These are phyloP conservation scores for Globisporangium yorkense DNA, from an alignment of 352 stramenopile genomes.

Conservation along the genomic window DNA sequence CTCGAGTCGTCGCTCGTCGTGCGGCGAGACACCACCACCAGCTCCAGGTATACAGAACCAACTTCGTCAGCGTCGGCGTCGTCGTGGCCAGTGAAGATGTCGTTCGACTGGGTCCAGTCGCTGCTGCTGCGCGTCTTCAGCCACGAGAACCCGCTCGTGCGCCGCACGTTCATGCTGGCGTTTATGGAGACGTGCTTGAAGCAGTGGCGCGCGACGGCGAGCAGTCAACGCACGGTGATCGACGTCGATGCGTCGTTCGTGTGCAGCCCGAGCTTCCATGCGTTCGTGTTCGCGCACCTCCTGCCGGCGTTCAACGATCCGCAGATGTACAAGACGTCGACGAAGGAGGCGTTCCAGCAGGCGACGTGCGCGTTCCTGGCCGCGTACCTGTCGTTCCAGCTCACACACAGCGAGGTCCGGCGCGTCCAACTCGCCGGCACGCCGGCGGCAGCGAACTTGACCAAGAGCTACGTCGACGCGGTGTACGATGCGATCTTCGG, in stretches of 20 bases:
- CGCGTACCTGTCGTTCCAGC: constrained; percentile 29
- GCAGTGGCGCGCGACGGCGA: constrained; percentile 13
- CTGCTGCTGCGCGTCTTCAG: constrained; percentile 62
- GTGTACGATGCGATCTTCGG: constrained; percentile 55
- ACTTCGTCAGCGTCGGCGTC: not conserved
- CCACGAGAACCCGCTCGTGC: constrained; percentile 74
- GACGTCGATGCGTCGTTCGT: constrained; percentile 30
- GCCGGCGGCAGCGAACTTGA: not conserved
- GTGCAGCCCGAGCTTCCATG: constrained; percentile 32
- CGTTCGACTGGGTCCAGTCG: constrained; percentile 74
- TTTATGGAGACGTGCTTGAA: constrained; percentile 48
- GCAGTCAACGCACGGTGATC: constrained; percentile 4
- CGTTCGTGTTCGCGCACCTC: constrained; percentile 49
- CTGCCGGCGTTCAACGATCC: constrained; percentile 61
- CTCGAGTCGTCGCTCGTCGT: constrained; percentile 37
- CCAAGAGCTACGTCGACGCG: constrained; percentile 23
- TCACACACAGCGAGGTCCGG: not conserved
- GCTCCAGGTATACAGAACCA: not conserved
- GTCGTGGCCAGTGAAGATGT: constrained; percentile 51
- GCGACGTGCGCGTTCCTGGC: constrained; percentile 30
- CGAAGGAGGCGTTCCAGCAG: constrained; percentile 30
- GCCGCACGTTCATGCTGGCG: constrained; percentile 61
- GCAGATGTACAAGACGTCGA: constrained; percentile 67
- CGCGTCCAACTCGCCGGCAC: not conserved
- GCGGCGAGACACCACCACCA: not conserved